These are phyloP conservation scores for Dillenia suffruticosa DNA, from an alignment of 164 flowering plant species.

Conservation along the genomic window DNA sequence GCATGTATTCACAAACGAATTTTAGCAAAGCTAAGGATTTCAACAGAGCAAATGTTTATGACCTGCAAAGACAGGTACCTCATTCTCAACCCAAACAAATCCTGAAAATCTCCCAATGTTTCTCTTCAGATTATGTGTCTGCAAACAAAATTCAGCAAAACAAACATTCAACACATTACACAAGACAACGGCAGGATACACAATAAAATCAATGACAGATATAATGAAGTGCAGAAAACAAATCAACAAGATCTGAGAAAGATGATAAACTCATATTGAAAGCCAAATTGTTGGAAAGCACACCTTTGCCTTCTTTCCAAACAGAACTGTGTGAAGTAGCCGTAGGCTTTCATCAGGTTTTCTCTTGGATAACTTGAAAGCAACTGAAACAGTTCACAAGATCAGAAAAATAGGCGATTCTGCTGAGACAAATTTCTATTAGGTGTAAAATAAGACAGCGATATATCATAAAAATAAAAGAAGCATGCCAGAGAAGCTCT, in stretches of 20 bases:
- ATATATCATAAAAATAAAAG: too few species aligned
- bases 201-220: too few species aligned
- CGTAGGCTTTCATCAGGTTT: constrained; percentile 85
- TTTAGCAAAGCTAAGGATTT: background rate
- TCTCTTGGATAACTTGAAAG: constrained; percentile 84
- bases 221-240: too few species aligned
- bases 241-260: too few species aligned
- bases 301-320: constrained; percentile 83
- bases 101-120: constrained; percentile 81
- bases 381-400: constrained; percentile 64
- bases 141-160: constrained; percentile 14
- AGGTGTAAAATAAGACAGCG: background rate
- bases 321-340: constrained; percentile 72
- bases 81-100: constrained; percentile 73
- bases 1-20: background rate
- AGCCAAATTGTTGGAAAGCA: background rate
- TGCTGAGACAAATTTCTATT: constrained; percentile 5
- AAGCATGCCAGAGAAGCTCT: too few species aligned
- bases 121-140: constrained; percentile 62
- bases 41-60: background rate
- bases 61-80: constrained; percentile 38
- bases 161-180: background rate
- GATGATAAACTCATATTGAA: background rate
- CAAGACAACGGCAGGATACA: too few species aligned
- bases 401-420: constrained; percentile 19